Evolutionary conservation across 345 rosid species (phyloP).

Genomic region (Salix koriyanagi): DNA sequence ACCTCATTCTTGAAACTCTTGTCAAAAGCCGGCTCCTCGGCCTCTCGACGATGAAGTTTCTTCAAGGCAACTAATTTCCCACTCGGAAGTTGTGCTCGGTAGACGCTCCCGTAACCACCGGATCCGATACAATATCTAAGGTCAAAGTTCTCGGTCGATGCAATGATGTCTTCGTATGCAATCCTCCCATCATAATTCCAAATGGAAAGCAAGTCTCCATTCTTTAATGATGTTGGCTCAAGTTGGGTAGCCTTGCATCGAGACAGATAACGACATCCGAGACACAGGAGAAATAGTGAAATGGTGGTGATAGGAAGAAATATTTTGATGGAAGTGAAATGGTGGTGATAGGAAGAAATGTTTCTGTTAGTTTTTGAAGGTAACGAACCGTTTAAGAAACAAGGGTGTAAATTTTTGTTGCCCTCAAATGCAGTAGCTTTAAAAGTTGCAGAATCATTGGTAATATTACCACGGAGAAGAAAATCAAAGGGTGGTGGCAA

Average conservation of each 20-base stretch:
- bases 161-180: slow-evolving; percentile 3
- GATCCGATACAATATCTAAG: not conserved
- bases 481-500: not conserved
- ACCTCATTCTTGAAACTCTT: not conserved
- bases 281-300: not conserved
- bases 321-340: not conserved
- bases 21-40: not conserved
- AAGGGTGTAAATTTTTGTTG: not conserved
- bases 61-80: not conserved
- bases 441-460: not conserved
- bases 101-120: not conserved
- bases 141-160: not conserved
- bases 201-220: not conserved
- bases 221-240: not conserved
- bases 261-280: not conserved
- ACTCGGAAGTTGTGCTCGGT: not conserved
- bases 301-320: not conserved
- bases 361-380: not conserved
- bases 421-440: too few relatives aligned
- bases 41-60: not conserved
- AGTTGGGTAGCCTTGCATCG: not conserved
- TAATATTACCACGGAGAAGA: not conserved
- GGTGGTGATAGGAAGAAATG: too few relatives aligned
- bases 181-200: slow-evolving; percentile 8
- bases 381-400: not conserved